phyloP scores from a whole-genome alignment of 495 filamentous ascomycete species.

The Physcia stellaris region DNA sequence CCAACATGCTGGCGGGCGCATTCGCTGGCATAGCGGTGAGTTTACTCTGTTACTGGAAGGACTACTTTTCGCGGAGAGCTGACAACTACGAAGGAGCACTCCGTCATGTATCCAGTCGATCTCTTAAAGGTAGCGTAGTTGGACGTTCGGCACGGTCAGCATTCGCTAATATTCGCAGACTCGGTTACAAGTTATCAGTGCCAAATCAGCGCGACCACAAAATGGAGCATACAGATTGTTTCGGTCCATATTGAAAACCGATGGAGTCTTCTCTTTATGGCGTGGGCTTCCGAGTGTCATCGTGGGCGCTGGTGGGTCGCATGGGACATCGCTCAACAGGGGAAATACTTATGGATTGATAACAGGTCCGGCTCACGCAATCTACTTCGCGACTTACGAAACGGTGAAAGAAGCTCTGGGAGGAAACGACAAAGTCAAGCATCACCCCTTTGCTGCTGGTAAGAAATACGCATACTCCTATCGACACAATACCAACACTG shows the following conservation, averaged over 20 bases:
- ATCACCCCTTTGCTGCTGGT: constrained; percentile 92
- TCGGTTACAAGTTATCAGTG: constrained; percentile 91
- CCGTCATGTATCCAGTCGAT: constrained; percentile 97
- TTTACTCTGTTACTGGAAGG: constrained; percentile 2
- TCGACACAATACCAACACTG: too few relatives aligned
- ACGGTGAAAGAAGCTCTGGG: constrained; percentile 91
- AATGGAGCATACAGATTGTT: constrained; percentile 85
- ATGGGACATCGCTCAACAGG: not conserved
- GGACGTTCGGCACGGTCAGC: too few relatives aligned
- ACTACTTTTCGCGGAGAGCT: constrained; percentile 7
- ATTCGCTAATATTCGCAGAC: too few relatives aligned
- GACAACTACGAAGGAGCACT: constrained; percentile 47
- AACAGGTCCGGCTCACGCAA: constrained; percentile 85
- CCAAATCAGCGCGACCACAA: constrained; percentile 73
- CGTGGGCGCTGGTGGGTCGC: constrained; percentile 69
- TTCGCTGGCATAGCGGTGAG: constrained; percentile 94
- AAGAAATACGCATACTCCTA: constrained; percentile 19
- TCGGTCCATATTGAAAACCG: constrained; percentile 75
- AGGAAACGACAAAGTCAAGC: constrained; percentile 73
- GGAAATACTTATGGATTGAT: constrained; percentile 17
- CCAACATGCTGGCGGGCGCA: constrained; percentile 86
- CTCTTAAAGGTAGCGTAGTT: constrained; percentile 95
- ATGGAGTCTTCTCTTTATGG: constrained; percentile 87
- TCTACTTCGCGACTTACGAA: constrained; percentile 98
- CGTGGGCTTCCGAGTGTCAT: constrained; percentile 93